These are phyloP conservation scores for Claviceps paspali DNA, from an alignment of 2,329 filamentous ascomycete genomes.

Conservation along the genomic window DNA sequence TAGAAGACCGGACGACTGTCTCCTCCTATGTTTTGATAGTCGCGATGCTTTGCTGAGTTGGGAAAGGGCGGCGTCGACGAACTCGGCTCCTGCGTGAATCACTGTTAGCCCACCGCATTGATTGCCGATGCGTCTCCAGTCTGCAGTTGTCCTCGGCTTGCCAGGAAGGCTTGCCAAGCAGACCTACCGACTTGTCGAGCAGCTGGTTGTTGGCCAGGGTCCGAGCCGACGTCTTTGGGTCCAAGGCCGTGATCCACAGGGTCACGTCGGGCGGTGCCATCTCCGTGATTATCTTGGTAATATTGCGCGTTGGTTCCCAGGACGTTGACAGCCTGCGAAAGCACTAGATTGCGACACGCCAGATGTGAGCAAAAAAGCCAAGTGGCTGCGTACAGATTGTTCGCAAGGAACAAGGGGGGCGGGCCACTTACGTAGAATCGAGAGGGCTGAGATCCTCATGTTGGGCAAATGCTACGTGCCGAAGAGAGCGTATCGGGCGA, in stretches of 20 bases:
- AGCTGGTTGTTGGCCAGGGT: conserved; percentile 12
- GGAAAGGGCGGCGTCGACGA: conserved; percentile 34
- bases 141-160: neutral
- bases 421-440: conserved; percentile 29
- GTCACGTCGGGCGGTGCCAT: conserved; percentile 14
- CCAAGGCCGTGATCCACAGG: conserved; percentile 18
- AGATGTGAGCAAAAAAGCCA: conserved; percentile 12
- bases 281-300: conserved; percentile 17
- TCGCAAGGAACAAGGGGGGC: conserved; percentile 3
- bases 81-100: conserved; percentile 28
- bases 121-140: too few relatives aligned
- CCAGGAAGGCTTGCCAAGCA: neutral
- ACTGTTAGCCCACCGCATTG: neutral
- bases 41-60: conserved; percentile 35
- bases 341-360: conserved; percentile 23
- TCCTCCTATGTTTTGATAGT: conserved; percentile 27
- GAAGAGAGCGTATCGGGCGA: conserved; percentile 9
- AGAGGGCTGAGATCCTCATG: conserved; percentile 26
- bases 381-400: neutral
- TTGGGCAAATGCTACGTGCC: conserved; percentile 21
- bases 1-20: conserved; percentile 28
- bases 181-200: conserved; percentile 23
- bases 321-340: conserved; percentile 28
- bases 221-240: conserved; percentile 16
- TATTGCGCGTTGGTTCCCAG: conserved; percentile 24